Conservation (phyloP, 495 filamentous ascomycete genomes). For the Aspergillus ostianus region DNA sequence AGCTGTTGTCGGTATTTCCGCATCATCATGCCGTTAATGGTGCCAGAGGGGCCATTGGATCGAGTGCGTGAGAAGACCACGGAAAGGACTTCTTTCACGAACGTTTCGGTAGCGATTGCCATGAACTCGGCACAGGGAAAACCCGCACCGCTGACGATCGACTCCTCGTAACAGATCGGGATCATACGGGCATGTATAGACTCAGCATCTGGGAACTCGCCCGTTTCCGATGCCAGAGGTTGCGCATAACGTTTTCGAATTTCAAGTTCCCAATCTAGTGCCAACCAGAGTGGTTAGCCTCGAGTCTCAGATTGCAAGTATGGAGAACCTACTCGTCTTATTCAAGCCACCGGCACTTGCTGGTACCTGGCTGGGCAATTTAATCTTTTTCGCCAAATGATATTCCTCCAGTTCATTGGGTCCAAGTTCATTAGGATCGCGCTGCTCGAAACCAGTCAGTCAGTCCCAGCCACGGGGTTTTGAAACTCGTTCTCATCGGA, state of each 20-base stretch:
- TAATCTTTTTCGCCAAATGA: slow-evolving; percentile 63
- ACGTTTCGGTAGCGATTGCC: slow-evolving; percentile 86
- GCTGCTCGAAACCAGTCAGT: slow-evolving; percentile 37
- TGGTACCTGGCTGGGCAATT: slow-evolving; percentile 69
- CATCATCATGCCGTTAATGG: slow-evolving; percentile 71
- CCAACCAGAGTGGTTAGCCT: slow-evolving; percentile 21
- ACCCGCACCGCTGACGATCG: slow-evolving; percentile 70
- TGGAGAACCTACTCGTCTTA: slow-evolving; percentile 72
- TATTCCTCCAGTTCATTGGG: slow-evolving; percentile 68
- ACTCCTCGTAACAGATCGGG: slow-evolving; percentile 92
- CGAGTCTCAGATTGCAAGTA: not conserved
- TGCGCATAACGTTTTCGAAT: slow-evolving; percentile 89
- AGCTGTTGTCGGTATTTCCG: slow-evolving; percentile 71
- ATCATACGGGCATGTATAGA: slow-evolving; percentile 83
- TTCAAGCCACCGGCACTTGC: slow-evolving; percentile 79
- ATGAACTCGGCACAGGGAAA: slow-evolving; percentile 78
- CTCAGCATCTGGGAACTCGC: slow-evolving; percentile 83
- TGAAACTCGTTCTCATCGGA: not conserved
- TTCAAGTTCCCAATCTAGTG: slow-evolving; percentile 80
- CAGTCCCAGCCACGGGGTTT: not conserved
- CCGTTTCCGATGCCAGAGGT: slow-evolving; percentile 81
- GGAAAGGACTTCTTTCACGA: slow-evolving; percentile 83
- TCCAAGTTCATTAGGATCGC: slow-evolving; percentile 62
- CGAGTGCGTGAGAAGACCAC: slow-evolving; percentile 75
- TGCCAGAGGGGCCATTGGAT: slow-evolving; percentile 72